Evolutionary conservation across 139 green algal species (phyloP), one percentile per base, ranked within the genome.

Genomic region (Closterium sp.): DNA sequence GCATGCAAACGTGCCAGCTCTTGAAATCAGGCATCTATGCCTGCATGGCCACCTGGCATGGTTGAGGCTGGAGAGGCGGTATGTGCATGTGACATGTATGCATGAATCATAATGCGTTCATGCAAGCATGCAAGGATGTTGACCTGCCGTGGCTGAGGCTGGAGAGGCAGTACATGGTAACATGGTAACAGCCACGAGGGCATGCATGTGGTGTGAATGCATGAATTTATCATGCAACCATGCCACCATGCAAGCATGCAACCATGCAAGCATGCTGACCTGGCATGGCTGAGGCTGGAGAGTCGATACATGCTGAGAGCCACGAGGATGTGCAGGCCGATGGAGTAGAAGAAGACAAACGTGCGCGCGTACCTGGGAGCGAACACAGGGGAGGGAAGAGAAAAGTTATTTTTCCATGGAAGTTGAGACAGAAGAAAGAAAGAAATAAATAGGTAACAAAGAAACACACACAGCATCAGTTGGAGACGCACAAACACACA

Each of bases 101-200:
- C 38, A 50, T 9, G 38, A 50, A 50, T 50, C 38, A 50, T 50
- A 50, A 90, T 90, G 38, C n/a, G 87, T 86, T 17, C 13, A 50
- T 86, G 38, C 38, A 50, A 17, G 31, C 17, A 17, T 28, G 34
- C n/a, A n/a, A n/a, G 30, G 2, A 3, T 27, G 31, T 31, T 87
- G 30, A 85, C 89, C 89, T 89, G 89, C n/a, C 89, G 31, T 93
- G 91, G 88, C 87, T 93, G n/a, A 92, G 19, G 5, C 21, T 89
- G 42, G 90, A 94, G 29, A 94, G 7, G 32, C 86, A 9, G 31
- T 94, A n/a, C n/a, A n/a, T n/a, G n/a, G n/a, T n/a, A n/a, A 95
- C 32, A 99, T 94, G 27, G 98, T 97, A 5, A 95, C 29, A 89
- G 97, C 97, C 70, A 97, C 92, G 45, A 98, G 95, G 28, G 97